Evolutionary conservation across 495 filamentous ascomycete species (phyloP).

Genomic region (Xylaria intraflava): DNA sequence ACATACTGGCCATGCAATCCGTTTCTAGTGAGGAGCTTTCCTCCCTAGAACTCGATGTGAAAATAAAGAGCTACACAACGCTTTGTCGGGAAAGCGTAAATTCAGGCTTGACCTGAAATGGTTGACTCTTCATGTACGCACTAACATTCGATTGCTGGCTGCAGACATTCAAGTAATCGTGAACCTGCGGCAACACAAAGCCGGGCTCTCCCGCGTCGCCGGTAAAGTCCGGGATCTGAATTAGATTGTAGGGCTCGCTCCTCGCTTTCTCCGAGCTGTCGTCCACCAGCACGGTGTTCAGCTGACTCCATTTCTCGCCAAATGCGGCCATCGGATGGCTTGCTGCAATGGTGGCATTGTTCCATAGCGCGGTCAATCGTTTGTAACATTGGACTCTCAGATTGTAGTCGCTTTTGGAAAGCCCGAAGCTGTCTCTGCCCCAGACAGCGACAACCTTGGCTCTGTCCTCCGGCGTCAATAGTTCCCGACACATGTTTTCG

Average conservation of each 20-base stretch:
- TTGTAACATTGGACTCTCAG: slow-evolving; percentile 85
- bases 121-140: slow-evolving; percentile 32
- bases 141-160: slow-evolving; percentile 40
- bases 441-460: slow-evolving; percentile 58
- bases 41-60: too few species aligned
- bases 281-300: slow-evolving; percentile 86
- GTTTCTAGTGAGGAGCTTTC: too few species aligned
- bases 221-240: slow-evolving; percentile 71
- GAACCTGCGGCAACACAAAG: slow-evolving; percentile 39
- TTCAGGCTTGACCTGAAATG: slow-evolving; percentile 22
- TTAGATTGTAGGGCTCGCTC: slow-evolving; percentile 75
- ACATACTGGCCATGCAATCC: too few species aligned
- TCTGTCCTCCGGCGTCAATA: slow-evolving; percentile 41
- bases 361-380: slow-evolving; percentile 66
- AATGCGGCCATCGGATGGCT: slow-evolving; percentile 37
- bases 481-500: slow-evolving; percentile 46
- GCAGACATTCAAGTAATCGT: slow-evolving; percentile 43
- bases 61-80: too few species aligned
- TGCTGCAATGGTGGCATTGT: slow-evolving; percentile 41
- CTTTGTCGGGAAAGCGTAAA: neutral
- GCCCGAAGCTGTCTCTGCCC: slow-evolving; percentile 72
- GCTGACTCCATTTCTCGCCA: slow-evolving; percentile 59
- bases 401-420: slow-evolving; percentile 56
- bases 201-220: slow-evolving; percentile 33
- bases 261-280: slow-evolving; percentile 72